Evolutionary conservation across 371 early-diverging fungal genomes (phyloP).

Genomic region (Apophysomyces ossiformis): DNA sequence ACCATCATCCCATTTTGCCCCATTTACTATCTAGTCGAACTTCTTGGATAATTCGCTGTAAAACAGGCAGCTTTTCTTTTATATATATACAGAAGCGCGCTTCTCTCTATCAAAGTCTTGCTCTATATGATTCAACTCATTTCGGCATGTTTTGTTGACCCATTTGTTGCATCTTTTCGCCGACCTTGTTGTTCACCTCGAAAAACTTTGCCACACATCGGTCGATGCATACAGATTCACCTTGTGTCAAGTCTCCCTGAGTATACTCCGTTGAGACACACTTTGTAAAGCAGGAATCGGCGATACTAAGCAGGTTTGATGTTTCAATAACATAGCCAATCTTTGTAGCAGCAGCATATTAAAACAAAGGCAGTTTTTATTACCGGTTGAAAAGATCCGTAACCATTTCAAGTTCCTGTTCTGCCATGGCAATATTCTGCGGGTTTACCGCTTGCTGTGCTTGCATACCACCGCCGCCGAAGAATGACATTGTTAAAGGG

Average conservation of each 20-base stretch:
- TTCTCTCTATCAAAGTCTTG: neutral
- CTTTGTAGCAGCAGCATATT: too few relatives aligned
- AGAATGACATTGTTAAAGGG: constrained; percentile 45
- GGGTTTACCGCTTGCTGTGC: constrained; percentile 65
- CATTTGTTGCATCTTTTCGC: constrained; percentile 67
- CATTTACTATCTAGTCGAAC: neutral
- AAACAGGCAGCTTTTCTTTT: neutral
- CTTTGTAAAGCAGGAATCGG: constrained; percentile 83
- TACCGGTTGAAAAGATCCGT: constrained; percentile 84
- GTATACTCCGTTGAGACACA: constrained; percentile 81
- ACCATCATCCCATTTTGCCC: too few relatives aligned
- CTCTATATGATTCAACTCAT: neutral
- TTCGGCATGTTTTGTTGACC: constrained; percentile 29
- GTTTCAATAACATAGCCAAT: neutral
- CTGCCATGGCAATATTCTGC: constrained; percentile 81
- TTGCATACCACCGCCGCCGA: constrained; percentile 44
- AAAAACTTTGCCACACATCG: constrained; percentile 88
- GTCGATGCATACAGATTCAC: constrained; percentile 93
- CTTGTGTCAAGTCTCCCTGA: constrained; percentile 86
- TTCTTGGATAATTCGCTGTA: neutral
- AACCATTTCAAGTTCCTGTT: constrained; percentile 86
- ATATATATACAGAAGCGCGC: constrained; percentile 7
- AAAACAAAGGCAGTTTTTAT: neutral
- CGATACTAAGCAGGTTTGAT: constrained; percentile 58
- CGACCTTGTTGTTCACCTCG: constrained; percentile 78